These are phyloP conservation scores for Setomelanomma holmii DNA, from an alignment of 2,329 filamentous ascomycete genomes.

Conservation along the genomic window DNA sequence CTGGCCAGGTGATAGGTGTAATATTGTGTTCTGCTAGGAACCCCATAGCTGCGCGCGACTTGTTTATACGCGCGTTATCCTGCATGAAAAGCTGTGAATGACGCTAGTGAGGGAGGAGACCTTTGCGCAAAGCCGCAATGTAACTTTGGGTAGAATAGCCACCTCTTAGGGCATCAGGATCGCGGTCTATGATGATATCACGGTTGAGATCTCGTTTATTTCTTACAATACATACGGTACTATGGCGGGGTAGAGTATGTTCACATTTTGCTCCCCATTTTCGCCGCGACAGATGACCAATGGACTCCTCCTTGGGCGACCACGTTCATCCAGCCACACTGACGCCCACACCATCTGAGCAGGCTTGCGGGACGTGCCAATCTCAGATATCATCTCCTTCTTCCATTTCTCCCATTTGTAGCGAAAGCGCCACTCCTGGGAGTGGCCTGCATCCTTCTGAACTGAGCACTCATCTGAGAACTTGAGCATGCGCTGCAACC, in stretches of 20 bases:
- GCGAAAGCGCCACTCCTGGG: slow-evolving; percentile 16
- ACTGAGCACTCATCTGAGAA: no score
- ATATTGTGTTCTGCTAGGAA: background rate
- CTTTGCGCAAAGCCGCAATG: slow-evolving; percentile 12
- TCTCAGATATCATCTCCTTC: slow-evolving; percentile 17
- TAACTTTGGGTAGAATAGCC: slow-evolving; percentile 17
- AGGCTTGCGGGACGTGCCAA: slow-evolving; percentile 5
- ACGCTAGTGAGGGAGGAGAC: slow-evolving; percentile 8
- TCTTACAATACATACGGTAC: no score
- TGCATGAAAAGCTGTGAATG: slow-evolving; percentile 8
- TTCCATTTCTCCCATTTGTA: slow-evolving; percentile 20
- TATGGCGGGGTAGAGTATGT: no score
- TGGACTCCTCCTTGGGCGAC: slow-evolving; percentile 1
- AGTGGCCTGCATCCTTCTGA: slow-evolving; percentile 13
- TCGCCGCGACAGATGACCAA: no score
- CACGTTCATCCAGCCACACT: slow-evolving; percentile 14
- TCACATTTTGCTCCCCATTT: no score
- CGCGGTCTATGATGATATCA: slow-evolving; percentile 21
- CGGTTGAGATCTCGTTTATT: no score
- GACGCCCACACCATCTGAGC: slow-evolving; percentile 24
- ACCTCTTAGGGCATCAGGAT: slow-evolving; percentile 7
- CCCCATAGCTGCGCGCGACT: background rate
- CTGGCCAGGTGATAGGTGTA: background rate
- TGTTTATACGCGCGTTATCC: background rate
- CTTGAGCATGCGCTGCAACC: slow-evolving; percentile 2